These are phyloP conservation scores for Termitomyces sp. DNA, from an alignment of 768 basidiomycete genomes.

Conservation along the genomic window DNA sequence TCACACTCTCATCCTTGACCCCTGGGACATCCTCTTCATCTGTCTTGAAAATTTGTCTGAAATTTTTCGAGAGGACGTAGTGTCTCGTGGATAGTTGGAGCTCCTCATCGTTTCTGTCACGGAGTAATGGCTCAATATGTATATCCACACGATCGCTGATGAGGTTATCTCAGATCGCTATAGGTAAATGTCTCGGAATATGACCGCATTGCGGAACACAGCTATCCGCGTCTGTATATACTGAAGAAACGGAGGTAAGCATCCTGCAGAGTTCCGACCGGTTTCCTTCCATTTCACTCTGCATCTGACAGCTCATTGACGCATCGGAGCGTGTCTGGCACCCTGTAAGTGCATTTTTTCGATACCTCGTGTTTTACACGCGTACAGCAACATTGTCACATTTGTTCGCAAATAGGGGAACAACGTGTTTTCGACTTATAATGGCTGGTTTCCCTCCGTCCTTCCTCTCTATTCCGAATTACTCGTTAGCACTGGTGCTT, in stretches of 20 bases:
- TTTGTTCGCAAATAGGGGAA: constrained; percentile 22
- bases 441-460: constrained; percentile 18
- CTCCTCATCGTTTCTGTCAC: background rate
- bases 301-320: constrained; percentile 23
- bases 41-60: background rate
- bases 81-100: background rate
- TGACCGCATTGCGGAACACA: constrained; percentile 8
- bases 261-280: constrained; percentile 1
- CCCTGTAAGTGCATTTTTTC: constrained; percentile 39
- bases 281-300: constrained; percentile 8
- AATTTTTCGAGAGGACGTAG: background rate
- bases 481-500: constrained; percentile 46
- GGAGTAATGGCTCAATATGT: background rate
- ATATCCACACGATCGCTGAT: constrained; percentile 6
- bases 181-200: constrained; percentile 12
- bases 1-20: background rate
- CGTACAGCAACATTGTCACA: constrained; percentile 44
- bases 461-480: constrained; percentile 38
- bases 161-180: constrained; percentile 10
- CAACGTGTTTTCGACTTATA: constrained; percentile 18
- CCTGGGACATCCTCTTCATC: background rate
- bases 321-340: constrained; percentile 39
- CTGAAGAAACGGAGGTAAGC: constrained; percentile 5
- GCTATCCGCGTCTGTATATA: constrained; percentile 4
- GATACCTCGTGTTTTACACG: constrained; percentile 82